phyloP scores from a whole-genome alignment of 202 grass and related monocot species.

The Tripidium arundinaceum region DNA sequence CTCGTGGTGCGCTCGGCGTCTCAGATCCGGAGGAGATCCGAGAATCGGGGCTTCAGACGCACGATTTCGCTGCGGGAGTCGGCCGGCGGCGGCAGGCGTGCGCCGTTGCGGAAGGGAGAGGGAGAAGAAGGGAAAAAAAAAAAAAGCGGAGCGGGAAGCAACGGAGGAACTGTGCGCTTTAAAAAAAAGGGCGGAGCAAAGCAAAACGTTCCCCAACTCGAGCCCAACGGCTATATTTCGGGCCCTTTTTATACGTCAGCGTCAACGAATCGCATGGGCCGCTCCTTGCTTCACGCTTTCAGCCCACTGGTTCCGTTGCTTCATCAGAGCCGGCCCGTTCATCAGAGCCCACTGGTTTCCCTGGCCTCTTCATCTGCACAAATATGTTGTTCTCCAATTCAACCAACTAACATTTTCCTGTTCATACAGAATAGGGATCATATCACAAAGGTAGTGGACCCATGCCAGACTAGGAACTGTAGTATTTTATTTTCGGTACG shows the following conservation, averaged over 20 bases:
- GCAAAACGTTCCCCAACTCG: not conserved
- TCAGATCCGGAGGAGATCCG: not conserved
- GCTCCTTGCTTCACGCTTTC: not conserved
- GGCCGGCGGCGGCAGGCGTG: not conserved
- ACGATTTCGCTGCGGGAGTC: not conserved
- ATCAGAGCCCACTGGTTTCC: not conserved
- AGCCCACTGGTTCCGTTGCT: not conserved
- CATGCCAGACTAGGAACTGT: not conserved
- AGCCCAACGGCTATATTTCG: slow-evolving; percentile 46
- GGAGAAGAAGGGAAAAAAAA: no score
- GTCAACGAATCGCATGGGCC: not conserved
- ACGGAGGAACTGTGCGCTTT: not conserved
- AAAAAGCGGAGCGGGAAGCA: not conserved
- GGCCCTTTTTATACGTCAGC: slow-evolving; percentile 20
- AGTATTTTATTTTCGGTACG: not conserved
- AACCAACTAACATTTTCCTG: not conserved
- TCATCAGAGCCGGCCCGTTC: not conserved
- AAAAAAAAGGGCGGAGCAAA: not conserved
- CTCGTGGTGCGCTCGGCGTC: not conserved
- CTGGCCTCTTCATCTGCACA: not conserved
- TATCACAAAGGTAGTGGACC: not conserved
- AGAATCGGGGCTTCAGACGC: not conserved
- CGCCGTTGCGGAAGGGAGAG: not conserved
- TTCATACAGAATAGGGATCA: not conserved
- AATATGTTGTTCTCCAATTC: not conserved